phyloP scores from a whole-genome alignment of 2,329 filamentous ascomycete genomes.

The Samsoniella hepiali region DNA sequence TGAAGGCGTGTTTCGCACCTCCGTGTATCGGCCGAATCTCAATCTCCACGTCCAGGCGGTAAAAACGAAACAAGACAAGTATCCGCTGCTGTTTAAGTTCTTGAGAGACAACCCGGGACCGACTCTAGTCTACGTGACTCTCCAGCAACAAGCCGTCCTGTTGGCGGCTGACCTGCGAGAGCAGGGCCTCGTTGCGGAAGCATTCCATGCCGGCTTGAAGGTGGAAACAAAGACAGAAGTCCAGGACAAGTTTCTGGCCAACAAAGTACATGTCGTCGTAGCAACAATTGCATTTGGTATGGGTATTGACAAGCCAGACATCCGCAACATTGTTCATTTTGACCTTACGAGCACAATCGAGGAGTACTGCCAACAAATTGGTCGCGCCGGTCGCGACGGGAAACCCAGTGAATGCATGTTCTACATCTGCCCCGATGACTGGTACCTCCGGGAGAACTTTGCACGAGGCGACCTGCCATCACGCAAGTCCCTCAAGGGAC shows the following conservation, averaged over 20 bases:
- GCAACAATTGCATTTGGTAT: constrained; percentile 59
- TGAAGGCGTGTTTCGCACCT: constrained; percentile 53
- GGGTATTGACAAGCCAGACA: constrained; percentile 56
- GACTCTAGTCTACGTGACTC: constrained; percentile 59
- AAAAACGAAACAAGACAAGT: constrained; percentile 41
- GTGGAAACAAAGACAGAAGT: constrained; percentile 41
- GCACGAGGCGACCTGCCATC: constrained; percentile 58
- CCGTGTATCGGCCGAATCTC: constrained; percentile 57
- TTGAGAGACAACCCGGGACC: constrained; percentile 50
- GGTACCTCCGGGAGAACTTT: constrained; percentile 57
- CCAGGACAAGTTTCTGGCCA: constrained; percentile 52
- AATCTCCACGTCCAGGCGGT: constrained; percentile 49
- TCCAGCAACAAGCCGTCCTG: constrained; percentile 48
- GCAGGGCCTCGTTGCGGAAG: constrained; percentile 39
- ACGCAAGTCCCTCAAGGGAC: constrained; percentile 40
- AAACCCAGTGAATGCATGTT: constrained; percentile 53
- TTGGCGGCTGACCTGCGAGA: constrained; percentile 38
- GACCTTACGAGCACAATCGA: constrained; percentile 51
- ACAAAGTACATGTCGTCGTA: constrained; percentile 35
- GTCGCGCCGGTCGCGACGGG: constrained; percentile 54
- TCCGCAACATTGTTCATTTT: constrained; percentile 53
- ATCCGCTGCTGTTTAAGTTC: constrained; percentile 44
- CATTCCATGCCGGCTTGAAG: constrained; percentile 52
- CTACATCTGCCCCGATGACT: constrained; percentile 55
- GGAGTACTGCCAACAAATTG: constrained; percentile 57